Evolutionary conservation across 1,284 basidiomycete genomes (phyloP).

Genomic region (Crocinoboletus sp.): DNA sequence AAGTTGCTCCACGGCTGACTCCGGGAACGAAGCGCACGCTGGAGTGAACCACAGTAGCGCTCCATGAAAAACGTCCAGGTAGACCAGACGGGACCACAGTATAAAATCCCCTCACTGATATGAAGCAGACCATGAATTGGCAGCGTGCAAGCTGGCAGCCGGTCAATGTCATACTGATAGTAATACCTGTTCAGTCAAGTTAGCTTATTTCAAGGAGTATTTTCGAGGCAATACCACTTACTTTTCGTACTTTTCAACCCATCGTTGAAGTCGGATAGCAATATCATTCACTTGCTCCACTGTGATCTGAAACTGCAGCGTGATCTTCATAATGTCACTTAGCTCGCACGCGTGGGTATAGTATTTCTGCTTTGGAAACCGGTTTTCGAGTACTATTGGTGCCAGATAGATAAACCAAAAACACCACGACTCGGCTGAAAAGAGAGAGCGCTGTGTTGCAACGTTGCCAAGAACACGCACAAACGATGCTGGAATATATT

Average conservation of each 20-base stretch:
- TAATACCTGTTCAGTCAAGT: not conserved
- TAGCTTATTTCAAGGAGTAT: not conserved
- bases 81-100: not conserved
- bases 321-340: slow-evolving; percentile 4
- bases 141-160: not conserved
- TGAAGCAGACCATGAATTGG: not conserved
- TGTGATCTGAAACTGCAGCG: not conserved
- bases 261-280: not conserved
- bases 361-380: slow-evolving; percentile 10
- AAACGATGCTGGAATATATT: slow-evolving; percentile 7
- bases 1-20: not conserved
- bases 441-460: not conserved
- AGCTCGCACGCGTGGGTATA: slow-evolving; percentile 10
- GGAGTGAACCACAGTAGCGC: not conserved
- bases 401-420: slow-evolving; percentile 16
- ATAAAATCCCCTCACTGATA: accelerated
- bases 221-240: not conserved
- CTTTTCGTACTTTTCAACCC: not conserved
- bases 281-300: not conserved
- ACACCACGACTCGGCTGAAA: slow-evolving; percentile 8
- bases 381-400: not conserved
- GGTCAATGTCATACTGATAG: not conserved
- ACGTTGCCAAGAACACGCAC: slow-evolving; percentile 7
- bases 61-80: not conserved
- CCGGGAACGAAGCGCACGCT: accelerated